Evolutionary conservation across 768 basidiomycete genomes (phyloP), one percentile per base, ranked within the genome.

Genomic region (Myochromella boudieri): DNA sequence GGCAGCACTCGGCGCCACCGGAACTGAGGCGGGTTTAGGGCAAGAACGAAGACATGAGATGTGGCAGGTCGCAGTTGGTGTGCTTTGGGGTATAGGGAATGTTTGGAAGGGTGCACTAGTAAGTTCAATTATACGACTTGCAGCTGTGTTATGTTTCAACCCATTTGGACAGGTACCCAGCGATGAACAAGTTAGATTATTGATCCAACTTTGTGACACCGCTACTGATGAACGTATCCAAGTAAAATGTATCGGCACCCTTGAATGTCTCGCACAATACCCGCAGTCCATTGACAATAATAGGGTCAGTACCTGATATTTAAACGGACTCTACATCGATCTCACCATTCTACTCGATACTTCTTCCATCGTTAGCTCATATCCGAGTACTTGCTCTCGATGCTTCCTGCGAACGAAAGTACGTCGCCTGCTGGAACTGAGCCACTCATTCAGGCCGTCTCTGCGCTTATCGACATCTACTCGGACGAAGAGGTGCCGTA

Each of bases 401-500:
- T 85, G 15, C 69, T 89, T 11, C 80, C 84, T 5, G 69, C 70
- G 2, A 54, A 65, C 3, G 56, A 65, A 4, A 57, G 61, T 0
- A 61, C 72, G 1, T 70, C 78, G 4, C 60, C 71, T 17, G 66
- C 69, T 43, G 76, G 74, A 44, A 77, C 80, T 0, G 91, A 94
- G 60, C 77, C 86, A 0, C 71, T 87, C 42, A 75, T 97, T 20
- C 90, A 94, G 57, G 81, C 82, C 1, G 72, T 79, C 7, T 91
- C 93, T 11, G 88, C 88, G 20, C 70, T 97, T 36, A 89, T 97
- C 48, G 94, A 97, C 61, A 91, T 95, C 42, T 97, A 88, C 63
- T 91, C 93, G 3, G 94, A 97, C 67, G 94, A 97, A 66, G 75
- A 66, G 6, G 64, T 81, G 44, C 76, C 85, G 0, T 93, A 89